Conservation (phyloP, 2,329 filamentous ascomycete genomes). For the Arachnopeziza araneosa region DNA sequence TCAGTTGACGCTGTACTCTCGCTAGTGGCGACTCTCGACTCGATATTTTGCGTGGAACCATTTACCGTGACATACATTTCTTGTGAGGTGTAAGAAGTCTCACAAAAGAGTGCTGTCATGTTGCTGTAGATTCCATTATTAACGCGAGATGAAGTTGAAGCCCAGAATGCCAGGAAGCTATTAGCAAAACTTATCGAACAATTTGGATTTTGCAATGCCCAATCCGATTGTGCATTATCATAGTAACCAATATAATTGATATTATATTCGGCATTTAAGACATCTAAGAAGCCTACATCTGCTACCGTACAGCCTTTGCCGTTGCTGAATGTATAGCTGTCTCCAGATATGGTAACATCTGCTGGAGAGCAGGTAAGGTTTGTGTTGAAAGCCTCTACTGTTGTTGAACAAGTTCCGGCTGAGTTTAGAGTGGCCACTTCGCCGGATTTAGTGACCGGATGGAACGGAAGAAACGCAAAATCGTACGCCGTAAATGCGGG, state of each 20-base stretch:
- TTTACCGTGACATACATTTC: constrained; percentile 37
- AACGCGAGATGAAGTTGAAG: constrained; percentile 1
- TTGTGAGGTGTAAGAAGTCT: constrained; percentile 42
- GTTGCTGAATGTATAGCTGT: constrained; percentile 30
- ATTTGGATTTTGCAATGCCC: constrained; percentile 27
- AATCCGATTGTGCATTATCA: constrained; percentile 29
- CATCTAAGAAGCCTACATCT: neutral
- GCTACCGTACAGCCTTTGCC: constrained; percentile 35
- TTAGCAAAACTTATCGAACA: constrained; percentile 33
- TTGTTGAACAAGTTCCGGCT: constrained; percentile 17
- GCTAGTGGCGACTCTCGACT: constrained; percentile 7
- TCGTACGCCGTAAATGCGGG: constrained; percentile 40
- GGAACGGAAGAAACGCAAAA: constrained; percentile 41
- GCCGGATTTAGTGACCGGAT: constrained; percentile 6
- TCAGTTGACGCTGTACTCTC: constrained; percentile 10
- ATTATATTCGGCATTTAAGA: constrained; percentile 3
- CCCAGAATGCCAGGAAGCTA: constrained; percentile 36
- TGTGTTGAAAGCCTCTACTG: constrained; percentile 32
- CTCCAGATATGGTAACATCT: neutral
- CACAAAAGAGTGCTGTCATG: constrained; percentile 39
- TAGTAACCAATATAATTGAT: constrained; percentile 39
- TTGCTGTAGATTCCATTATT: constrained; percentile 7
- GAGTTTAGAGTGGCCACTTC: neutral
- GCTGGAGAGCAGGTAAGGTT: constrained; percentile 37
- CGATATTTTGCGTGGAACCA: constrained; percentile 3